These are phyloP conservation scores for Chaetomium fimeti DNA, from an alignment of 495 filamentous ascomycete species.

Conservation along the genomic window DNA sequence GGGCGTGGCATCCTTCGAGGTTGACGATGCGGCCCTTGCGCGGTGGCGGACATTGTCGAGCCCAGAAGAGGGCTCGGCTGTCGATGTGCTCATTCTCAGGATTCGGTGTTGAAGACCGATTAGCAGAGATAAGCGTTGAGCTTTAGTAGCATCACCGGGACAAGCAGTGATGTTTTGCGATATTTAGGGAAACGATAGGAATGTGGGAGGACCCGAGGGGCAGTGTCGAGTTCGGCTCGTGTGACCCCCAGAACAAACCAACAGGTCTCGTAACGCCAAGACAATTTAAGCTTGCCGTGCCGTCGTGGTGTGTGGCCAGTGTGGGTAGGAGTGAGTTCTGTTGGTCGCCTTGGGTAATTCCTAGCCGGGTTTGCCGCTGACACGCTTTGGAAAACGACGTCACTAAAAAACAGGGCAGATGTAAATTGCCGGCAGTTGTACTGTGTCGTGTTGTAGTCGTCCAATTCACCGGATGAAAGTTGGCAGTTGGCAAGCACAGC, in stretches of 20 bases:
- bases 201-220: conserved; percentile 9
- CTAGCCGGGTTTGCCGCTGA: neutral
- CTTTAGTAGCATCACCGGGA: conserved; percentile 22
- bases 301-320: neutral
- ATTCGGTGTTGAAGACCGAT: conserved; percentile 34
- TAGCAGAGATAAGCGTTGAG: conserved; percentile 27
- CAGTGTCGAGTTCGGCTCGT: conserved; percentile 9
- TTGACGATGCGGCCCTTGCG: conserved; percentile 10
- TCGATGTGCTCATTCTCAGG: conserved; percentile 28
- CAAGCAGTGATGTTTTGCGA: neutral
- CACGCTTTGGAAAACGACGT: conserved; percentile 8
- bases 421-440: neutral
- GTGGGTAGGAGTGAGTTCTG: neutral
- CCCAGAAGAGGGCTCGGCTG: conserved; percentile 23
- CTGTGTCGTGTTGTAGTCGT: neutral
- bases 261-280: conserved; percentile 24
- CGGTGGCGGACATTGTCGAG: conserved; percentile 33
- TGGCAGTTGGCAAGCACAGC: neutral
- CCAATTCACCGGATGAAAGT: neutral
- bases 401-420: neutral
- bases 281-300: conserved; percentile 10
- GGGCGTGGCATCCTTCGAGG: neutral
- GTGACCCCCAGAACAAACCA: conserved; percentile 3
- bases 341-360: neutral
- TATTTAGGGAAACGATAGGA: neutral